phyloP scores from a whole-genome alignment of 768 basidiomycete genomes.

The Kwoniella sp. region DNA sequence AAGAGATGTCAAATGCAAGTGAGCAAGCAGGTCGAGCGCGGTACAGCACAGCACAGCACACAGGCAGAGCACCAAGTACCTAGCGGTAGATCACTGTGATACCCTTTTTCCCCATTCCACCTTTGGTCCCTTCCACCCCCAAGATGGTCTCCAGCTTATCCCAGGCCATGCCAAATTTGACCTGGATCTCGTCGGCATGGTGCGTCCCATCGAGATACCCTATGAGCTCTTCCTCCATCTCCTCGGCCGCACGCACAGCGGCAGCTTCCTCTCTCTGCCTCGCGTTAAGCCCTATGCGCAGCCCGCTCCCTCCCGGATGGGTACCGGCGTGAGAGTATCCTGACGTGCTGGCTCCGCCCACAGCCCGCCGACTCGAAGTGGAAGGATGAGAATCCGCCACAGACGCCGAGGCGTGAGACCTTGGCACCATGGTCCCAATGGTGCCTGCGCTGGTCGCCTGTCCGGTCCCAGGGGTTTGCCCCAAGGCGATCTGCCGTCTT shows the following conservation, averaged over 20 bases:
- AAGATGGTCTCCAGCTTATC: constrained; percentile 64
- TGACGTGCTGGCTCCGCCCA: constrained; percentile 3
- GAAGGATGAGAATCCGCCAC: constrained; percentile 21
- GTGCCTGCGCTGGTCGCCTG: constrained; percentile 1
- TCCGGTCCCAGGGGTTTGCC: background rate
- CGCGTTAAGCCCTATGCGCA: constrained; percentile 8
- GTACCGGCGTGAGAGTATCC: background rate
- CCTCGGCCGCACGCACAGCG: constrained; percentile 9
- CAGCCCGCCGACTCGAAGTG: constrained; percentile 7
- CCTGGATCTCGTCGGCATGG: constrained; percentile 84
- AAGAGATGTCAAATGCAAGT: too few relatives aligned
- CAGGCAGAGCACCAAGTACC: too few relatives aligned
- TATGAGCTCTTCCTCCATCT: constrained; percentile 42
- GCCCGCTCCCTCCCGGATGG: constrained; percentile 11
- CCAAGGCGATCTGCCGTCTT: too few relatives aligned
- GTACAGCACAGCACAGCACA: too few relatives aligned
- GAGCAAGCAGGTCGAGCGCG: too few relatives aligned
- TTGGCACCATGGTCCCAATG: constrained; percentile 2
- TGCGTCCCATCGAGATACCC: constrained; percentile 78
- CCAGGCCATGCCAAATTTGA: constrained; percentile 79
- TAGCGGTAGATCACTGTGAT: constrained; percentile 80
- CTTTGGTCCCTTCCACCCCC: constrained; percentile 55
- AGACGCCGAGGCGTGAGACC: constrained; percentile 8
- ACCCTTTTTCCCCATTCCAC: constrained; percentile 64
- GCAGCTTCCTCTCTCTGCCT: constrained; percentile 17